A percentile compares a stretch with the other conserved stretches of the same genome.
Evolutionary conservation across 2,329 filamentous ascomycete species (phyloP).

Genomic region (Neofusicoccum umdonicola): DNA sequence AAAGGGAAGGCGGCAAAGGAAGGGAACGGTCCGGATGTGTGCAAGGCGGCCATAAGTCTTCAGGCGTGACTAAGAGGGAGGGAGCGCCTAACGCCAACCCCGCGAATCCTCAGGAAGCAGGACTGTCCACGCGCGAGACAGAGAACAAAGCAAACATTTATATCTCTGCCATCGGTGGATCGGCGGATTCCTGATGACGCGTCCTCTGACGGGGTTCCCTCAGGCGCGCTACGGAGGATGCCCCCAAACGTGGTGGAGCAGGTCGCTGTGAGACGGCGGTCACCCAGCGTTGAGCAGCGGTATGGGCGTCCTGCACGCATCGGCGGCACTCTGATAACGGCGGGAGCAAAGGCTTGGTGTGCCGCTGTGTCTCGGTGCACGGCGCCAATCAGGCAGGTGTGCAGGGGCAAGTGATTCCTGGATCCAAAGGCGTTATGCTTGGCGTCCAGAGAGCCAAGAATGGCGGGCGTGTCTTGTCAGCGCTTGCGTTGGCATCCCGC

Average conservation of each 20-base stretch:
- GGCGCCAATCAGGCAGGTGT: constrained; percentile 1
- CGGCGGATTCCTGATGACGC: neutral
- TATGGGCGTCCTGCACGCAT: neutral
- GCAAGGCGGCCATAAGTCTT: neutral
- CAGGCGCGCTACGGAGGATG: neutral
- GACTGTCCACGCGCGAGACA: neutral
- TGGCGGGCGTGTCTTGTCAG: neutral
- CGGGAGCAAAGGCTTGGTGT: neutral
- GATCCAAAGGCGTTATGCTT: neutral
- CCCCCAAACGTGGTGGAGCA: neutral
- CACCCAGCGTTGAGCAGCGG: neutral
- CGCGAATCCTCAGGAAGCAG: neutral
- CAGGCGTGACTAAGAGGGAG: neutral
- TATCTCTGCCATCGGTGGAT: neutral
- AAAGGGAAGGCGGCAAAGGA: neutral
- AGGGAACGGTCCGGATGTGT: neutral
- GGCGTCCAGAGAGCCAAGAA: neutral
- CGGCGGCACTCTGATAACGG: neutral
- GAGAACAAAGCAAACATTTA: neutral
- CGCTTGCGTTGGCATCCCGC: neutral
- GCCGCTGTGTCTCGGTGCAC: neutral
- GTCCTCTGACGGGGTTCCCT: neutral
- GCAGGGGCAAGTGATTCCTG: neutral
- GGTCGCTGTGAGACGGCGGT: neutral
- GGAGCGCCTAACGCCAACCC: neutral